phyloP scores from a whole-genome alignment of 441 rosid genomes.

The Erysimum cheiri region DNA sequence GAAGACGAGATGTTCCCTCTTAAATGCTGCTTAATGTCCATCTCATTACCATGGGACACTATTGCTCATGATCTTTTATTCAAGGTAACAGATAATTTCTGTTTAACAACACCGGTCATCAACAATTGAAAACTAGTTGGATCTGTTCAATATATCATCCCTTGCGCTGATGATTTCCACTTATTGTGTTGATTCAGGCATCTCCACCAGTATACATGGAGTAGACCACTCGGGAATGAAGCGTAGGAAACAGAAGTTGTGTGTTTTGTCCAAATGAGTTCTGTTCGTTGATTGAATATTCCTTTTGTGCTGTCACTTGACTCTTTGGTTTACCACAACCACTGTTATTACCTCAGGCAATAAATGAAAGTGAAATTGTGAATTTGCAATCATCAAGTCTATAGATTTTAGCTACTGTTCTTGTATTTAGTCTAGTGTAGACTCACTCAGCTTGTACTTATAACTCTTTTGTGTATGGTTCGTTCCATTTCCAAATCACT shows the following conservation, averaged over 20 bases:
- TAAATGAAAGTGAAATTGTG: conserved; percentile 28
- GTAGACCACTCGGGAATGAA: conserved; percentile 30
- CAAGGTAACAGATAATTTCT: conserved; percentile 57
- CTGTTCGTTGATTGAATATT: conserved; percentile 19
- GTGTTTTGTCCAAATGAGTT: conserved; percentile 14
- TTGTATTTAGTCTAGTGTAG: not conserved
- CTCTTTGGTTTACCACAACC: conserved; percentile 17
- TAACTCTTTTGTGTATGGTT: conserved; percentile 2
- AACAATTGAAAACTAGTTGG: not conserved
- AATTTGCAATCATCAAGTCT: conserved; percentile 24
- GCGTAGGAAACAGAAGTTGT: conserved; percentile 27
- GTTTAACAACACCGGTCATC: conserved; percentile 1
- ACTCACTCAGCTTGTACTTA: not conserved
- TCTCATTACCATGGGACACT: conserved; percentile 92
- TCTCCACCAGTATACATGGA: conserved; percentile 68
- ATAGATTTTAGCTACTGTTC: not conserved
- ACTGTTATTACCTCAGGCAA: conserved; percentile 7
- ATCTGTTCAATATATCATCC: not conserved
- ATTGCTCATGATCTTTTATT: conserved; percentile 90
- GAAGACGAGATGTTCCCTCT: conserved; percentile 90
- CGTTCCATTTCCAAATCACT: not conserved
- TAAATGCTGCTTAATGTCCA: conserved; percentile 92
- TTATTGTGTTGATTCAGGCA: conserved; percentile 52
- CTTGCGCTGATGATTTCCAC: not conserved
- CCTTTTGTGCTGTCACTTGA: conserved; percentile 9